phyloP scores from a whole-genome alignment of 768 basidiomycete species.

The Punctularia strigosozonata region DNA sequence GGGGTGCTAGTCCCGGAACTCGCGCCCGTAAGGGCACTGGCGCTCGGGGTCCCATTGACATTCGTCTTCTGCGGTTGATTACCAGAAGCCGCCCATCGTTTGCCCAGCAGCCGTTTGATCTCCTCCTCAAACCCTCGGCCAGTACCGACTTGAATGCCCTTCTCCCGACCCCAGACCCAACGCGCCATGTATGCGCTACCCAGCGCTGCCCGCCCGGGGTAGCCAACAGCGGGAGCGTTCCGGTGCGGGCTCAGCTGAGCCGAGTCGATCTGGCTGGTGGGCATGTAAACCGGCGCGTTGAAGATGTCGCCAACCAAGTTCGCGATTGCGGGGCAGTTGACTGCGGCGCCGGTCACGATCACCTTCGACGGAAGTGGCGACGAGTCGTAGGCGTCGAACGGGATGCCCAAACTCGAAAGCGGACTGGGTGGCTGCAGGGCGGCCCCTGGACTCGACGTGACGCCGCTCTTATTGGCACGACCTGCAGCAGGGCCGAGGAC shows the following conservation, averaged over 20 bases:
- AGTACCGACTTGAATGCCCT: slow-evolving; percentile 21
- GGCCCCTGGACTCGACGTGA: slow-evolving; percentile 7
- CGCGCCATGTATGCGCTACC: slow-evolving; percentile 73
- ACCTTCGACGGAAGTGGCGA: slow-evolving; percentile 52
- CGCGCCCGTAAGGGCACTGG: slow-evolving; percentile 16
- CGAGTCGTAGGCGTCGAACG: slow-evolving; percentile 74
- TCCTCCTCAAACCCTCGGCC: slow-evolving; percentile 70
- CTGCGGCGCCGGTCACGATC: slow-evolving; percentile 67
- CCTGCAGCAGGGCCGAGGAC: slow-evolving; percentile 38
- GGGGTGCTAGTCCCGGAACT: slow-evolving; percentile 63
- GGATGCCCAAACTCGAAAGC: slow-evolving; percentile 40
- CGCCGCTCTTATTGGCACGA: slow-evolving; percentile 8
- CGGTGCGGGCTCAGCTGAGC: slow-evolving; percentile 63
- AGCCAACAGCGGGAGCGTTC: slow-evolving; percentile 61
- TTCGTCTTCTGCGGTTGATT: slow-evolving; percentile 48
- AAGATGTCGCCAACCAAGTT: slow-evolving; percentile 76
- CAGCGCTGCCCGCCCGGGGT: slow-evolving; percentile 56
- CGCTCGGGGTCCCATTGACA: slow-evolving; percentile 28
- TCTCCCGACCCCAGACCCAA: slow-evolving; percentile 76
- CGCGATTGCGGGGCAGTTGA: slow-evolving; percentile 74
- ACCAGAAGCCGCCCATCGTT: slow-evolving; percentile 64
- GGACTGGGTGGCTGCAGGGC: slow-evolving; percentile 6
- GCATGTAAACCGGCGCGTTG: slow-evolving; percentile 70
- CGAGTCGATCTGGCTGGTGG: slow-evolving; percentile 63
- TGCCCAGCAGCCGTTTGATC: slow-evolving; percentile 54